Percentiles rank a stretch among this genome's conserved stretches.
Evolutionary conservation across 176 grass and related monocot species (phyloP).

Genomic region (Ensete ventricosum): DNA sequence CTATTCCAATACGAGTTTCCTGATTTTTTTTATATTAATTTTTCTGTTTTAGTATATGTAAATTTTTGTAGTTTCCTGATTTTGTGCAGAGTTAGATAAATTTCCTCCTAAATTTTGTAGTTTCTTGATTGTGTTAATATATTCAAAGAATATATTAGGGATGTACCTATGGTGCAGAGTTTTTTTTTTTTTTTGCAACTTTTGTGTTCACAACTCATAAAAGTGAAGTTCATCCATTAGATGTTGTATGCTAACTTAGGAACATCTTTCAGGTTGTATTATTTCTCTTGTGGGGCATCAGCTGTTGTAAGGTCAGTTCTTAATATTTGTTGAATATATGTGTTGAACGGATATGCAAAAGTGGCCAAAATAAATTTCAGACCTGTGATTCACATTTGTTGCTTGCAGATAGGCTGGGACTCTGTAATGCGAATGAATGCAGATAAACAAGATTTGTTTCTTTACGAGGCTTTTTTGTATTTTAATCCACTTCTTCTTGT

Average conservation of each 20-base stretch:
- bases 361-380: background rate
- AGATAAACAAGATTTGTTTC: slow-evolving; percentile 79
- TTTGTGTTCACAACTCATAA: background rate
- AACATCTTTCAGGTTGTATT: slow-evolving; percentile 57
- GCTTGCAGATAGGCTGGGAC: slow-evolving; percentile 74
- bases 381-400: slow-evolving; percentile 7
- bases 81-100: too few relatives aligned
- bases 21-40: too few relatives aligned
- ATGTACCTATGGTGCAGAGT: too few relatives aligned
- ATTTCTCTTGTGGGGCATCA: slow-evolving; percentile 83
- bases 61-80: too few relatives aligned
- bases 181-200: background rate
- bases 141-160: too few relatives aligned
- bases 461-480: slow-evolving; percentile 95
- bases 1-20: too few relatives aligned
- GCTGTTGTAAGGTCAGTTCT: slow-evolving; percentile 79
- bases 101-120: too few relatives aligned
- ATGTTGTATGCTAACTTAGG: background rate
- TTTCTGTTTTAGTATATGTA: too few relatives aligned
- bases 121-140: too few relatives aligned
- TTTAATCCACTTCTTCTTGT: slow-evolving; percentile 95
- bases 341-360: background rate
- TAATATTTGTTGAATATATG: background rate
- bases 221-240: slow-evolving; percentile 10
- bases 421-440: slow-evolving; percentile 96